Conservation (phyloP, 2,329 filamentous ascomycete species). For the Talaromyces sp. region DNA sequence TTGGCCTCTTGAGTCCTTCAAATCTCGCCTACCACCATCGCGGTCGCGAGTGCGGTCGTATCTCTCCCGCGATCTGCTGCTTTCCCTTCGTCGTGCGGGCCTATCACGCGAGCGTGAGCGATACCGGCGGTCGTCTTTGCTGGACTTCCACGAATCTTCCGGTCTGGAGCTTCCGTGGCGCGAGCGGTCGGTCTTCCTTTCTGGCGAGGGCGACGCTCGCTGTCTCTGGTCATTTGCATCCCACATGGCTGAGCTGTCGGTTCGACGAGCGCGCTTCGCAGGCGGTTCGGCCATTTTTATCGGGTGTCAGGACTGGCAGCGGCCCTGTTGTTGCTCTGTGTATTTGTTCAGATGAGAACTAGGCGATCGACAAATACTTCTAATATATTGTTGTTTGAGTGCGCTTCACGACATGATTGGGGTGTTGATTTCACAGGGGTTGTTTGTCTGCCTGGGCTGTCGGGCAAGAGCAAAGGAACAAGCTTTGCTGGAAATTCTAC, state of each 20-base stretch:
- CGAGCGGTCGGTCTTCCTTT: constrained; percentile 23
- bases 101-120: constrained; percentile 37
- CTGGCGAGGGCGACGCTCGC: constrained; percentile 22
- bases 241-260: constrained; percentile 60
- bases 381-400: not conserved
- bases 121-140: constrained; percentile 37
- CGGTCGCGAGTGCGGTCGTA: constrained; percentile 18
- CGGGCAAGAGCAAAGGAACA: not conserved
- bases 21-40: constrained; percentile 26
- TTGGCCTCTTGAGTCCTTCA: constrained; percentile 32
- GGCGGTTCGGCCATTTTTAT: constrained; percentile 49
- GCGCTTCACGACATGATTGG: not conserved
- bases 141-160: constrained; percentile 24
- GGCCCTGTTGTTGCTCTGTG: not conserved
- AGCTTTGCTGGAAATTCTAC: constrained; percentile 7
- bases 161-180: constrained; percentile 26
- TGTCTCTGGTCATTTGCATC: constrained; percentile 40
- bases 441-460: not conserved
- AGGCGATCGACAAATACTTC: not conserved
- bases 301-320: not conserved
- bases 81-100: constrained; percentile 35
- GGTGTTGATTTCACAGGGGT: not conserved
- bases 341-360: not conserved
- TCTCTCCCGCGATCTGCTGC: constrained; percentile 41
- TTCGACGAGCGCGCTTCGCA: constrained; percentile 46